Base-by-base conservation (phyloP, 2,329 filamentous ascomycete species). In the Mollisia scopiformis region DNA sequence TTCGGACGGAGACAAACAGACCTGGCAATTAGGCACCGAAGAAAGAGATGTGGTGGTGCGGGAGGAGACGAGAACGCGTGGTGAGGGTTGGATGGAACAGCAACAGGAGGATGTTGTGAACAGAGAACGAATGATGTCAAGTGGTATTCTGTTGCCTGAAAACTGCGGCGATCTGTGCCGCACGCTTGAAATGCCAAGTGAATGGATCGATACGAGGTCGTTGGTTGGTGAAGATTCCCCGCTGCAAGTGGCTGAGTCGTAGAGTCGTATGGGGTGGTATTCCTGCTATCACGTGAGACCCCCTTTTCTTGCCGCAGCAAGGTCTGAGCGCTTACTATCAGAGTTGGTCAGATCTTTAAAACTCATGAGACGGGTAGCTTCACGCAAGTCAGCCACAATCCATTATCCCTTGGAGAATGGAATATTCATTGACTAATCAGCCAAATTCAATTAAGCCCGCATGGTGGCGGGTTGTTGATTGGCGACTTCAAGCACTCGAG, bases 71-170 rank as follows among this genome's bases (percentile, higher is more conserved):
- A 51, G 28, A 51, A 31, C 27, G 49, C 28, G 49, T 51, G 49
- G 23, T 37, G n/a, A n/a, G n/a, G n/a, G n/a, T n/a, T n/a, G n/a
- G n/a, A n/a, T n/a, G n/a, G 54, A 27, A 28, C 16, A 16, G 23
- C 27, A 23, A 35, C 30, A 55, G 46, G 53, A 19, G 28, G 39
- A 56, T 19, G 2, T 49, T 49, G 23, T 19, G 31, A 19, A 39
- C 6, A 41, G 43, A 51, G 43, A 43, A 51, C 56, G 35, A 58
- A 58, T 58, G 46, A 58, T 33, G 56, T 43, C 47, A 52, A 25
- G 28, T 52, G 28, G 43, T 52, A 58, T 58, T 58, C 56, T 58
- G 56, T 58, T 58, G 56, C 56, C 56, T 58, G 55, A 51, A 57
- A 57, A 19, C n/a, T 39, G 13, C 37, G 25, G 25, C 8, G 37